These are phyloP conservation scores for Colletotrichum ledebouriae DNA, from an alignment of 2,329 filamentous ascomycete genomes.

Conservation along the genomic window DNA sequence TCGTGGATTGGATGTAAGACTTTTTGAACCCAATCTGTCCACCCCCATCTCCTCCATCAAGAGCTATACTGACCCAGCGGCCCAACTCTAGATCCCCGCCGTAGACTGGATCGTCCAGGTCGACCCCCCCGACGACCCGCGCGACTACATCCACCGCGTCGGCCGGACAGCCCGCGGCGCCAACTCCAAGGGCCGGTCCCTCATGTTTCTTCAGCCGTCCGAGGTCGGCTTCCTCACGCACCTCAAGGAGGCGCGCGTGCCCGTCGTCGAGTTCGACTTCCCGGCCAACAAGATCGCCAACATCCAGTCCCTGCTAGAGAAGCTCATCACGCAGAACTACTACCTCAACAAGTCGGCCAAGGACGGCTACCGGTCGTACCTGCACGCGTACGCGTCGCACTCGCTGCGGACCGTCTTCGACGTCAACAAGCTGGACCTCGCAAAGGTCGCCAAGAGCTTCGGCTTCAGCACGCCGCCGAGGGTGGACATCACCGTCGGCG, in stretches of 20 bases:
- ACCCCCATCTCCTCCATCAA: too few relatives aligned
- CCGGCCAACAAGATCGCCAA: constrained; percentile 92
- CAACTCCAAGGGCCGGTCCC: constrained; percentile 85
- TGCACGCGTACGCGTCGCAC: constrained; percentile 93
- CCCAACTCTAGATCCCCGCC: constrained; percentile 50
- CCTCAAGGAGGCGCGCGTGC: constrained; percentile 90
- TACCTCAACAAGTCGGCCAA: constrained; percentile 91
- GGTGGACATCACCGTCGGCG: constrained; percentile 86
- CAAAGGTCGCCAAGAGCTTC: constrained; percentile 87
- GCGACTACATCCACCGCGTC: constrained; percentile 95
- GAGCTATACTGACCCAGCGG: not conserved
- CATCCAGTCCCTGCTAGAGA: constrained; percentile 91
- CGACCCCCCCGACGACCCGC: constrained; percentile 90
- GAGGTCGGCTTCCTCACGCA: constrained; percentile 95
- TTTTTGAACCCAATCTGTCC: not conserved
- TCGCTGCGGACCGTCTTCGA: constrained; percentile 74
- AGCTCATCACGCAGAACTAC: constrained; percentile 94
- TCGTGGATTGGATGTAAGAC: constrained; percentile 84
- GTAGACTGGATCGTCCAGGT: constrained; percentile 98
- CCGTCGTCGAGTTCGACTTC: constrained; percentile 96
- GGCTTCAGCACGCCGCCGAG: constrained; percentile 83
- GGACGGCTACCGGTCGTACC: constrained; percentile 87
- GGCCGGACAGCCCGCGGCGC: constrained; percentile 92
- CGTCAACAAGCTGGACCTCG: constrained; percentile 84
- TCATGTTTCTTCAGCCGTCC: constrained; percentile 93